These are phyloP conservation scores for Nicotiana benthamiana DNA, from an alignment of 257 asterid genomes.

Conservation along the genomic window DNA sequence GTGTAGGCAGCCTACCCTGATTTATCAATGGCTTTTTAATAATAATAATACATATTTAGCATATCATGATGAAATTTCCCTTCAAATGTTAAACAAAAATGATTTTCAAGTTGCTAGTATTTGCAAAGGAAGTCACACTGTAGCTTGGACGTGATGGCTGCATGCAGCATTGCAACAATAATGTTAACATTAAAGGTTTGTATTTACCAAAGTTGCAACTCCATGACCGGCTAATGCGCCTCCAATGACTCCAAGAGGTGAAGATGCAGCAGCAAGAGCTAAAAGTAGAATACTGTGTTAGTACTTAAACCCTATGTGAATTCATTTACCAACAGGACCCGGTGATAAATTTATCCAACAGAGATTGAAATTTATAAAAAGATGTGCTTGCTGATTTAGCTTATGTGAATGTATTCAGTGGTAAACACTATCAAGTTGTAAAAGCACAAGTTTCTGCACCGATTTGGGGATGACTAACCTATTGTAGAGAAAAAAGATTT, in stretches of 20 bases:
- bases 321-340: not conserved
- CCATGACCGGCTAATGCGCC: constrained; percentile 98
- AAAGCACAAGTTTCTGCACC: not conserved
- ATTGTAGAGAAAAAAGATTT: constrained; percentile 93
- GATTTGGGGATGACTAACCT: constrained; percentile 31
- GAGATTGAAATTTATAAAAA: not conserved
- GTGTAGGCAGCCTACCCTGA: too few species aligned
- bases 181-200: not conserved
- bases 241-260: constrained; percentile 95
- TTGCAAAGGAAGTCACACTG: not conserved
- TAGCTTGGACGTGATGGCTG: not conserved
- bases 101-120: not conserved
- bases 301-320: not conserved
- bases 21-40: too few species aligned
- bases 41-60: not conserved
- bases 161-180: not conserved
- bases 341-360: not conserved
- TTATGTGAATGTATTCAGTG: not conserved
- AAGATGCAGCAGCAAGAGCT: constrained; percentile 99
- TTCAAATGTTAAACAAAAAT: not conserved
- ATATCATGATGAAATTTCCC: not conserved
- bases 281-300: constrained; percentile 18
- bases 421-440: too few species aligned
- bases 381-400: not conserved
- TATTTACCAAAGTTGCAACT: constrained; percentile 68